Evolutionary conservation across 768 basidiomycete genomes (phyloP), one percentile per base, ranked within the genome.

Genomic region (Podaxis rugospora): DNA sequence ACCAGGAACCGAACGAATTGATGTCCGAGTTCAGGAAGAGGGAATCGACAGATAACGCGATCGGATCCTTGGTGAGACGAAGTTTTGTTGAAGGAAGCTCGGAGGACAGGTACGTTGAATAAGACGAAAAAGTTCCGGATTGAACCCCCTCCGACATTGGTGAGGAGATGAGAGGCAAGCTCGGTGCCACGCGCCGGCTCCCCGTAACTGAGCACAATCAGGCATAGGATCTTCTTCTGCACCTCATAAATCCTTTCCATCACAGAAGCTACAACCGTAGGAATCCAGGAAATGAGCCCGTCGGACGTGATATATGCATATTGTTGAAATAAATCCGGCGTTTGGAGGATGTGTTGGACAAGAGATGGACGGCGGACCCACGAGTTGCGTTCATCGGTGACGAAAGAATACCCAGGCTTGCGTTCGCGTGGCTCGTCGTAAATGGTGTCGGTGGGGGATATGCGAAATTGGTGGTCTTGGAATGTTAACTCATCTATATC

Each of bases 161-260:
- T 11, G n/a, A 67, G 23, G 5, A 66, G 27, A 39, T 64, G 55
- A n/a, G 60, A 62, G 0, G 62, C 65, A 14, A 66, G 9, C 44
- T 69, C 68, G 3, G 63, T 66, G 3, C 63, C 64, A 32, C 65
- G 52, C 2, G 61, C 65, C 1, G 66, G 65, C 49, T 65, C 65
- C 4, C 66, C 63, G 7, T 53, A 59, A 36, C 28, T 58, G 23
- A 63, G 51, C 25, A 51, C 13, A 28, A 67, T 44, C 16, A 46
- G 55, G 54, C 52, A 18, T 3, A 60, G 28, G 27, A 65, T 4
- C 21, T 47, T 53, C 53, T 42, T 47, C 39, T 67, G 65, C 4
- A 40, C 5, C 39, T 11, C n/a, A 16, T 40, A 40, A 7, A 40
- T 40, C 10, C 13, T 16, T 14, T 40, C 39, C 7, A 11, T 40